Conservation (phyloP, 2,329 filamentous ascomycete species). For the Penicillium sp. region DNA sequence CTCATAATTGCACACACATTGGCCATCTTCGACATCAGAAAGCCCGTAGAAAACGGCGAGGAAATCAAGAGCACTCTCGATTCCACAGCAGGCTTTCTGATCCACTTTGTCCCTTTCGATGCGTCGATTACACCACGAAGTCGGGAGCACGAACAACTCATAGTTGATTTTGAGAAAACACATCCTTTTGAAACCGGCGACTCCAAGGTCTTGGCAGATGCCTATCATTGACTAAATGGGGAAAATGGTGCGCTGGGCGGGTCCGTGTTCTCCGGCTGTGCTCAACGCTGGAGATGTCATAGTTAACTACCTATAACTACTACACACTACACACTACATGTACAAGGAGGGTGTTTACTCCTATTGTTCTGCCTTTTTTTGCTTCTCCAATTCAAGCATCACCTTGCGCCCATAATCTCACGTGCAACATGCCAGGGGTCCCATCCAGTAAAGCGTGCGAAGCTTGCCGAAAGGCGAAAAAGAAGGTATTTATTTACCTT, state of each 20-base stretch:
- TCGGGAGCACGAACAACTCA: background rate
- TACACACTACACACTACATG: too few species aligned
- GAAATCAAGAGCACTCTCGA: background rate
- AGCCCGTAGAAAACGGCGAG: background rate
- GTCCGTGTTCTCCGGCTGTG: background rate
- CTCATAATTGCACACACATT: slow-evolving; percentile 4
- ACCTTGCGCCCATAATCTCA: too few species aligned
- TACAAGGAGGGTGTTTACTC: too few species aligned
- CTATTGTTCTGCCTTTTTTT: background rate
- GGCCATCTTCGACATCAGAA: slow-evolving; percentile 5
- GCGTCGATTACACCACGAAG: background rate
- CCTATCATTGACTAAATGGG: background rate
- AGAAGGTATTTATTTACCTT: background rate
- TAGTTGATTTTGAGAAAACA: background rate
- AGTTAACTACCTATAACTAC: too few species aligned
- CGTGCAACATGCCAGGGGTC: background rate
- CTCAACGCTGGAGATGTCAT: background rate
- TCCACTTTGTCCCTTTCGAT: background rate
- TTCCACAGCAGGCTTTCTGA: background rate
- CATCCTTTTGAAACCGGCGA: slow-evolving; percentile 2
- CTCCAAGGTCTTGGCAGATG: background rate
- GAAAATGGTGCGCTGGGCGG: background rate
- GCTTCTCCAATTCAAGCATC: background rate
- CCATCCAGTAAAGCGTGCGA: background rate
- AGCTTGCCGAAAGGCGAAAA: background rate